Evolutionary conservation across 73 alveolate species (phyloP).

Genomic region (Tetrahymena borealis): DNA sequence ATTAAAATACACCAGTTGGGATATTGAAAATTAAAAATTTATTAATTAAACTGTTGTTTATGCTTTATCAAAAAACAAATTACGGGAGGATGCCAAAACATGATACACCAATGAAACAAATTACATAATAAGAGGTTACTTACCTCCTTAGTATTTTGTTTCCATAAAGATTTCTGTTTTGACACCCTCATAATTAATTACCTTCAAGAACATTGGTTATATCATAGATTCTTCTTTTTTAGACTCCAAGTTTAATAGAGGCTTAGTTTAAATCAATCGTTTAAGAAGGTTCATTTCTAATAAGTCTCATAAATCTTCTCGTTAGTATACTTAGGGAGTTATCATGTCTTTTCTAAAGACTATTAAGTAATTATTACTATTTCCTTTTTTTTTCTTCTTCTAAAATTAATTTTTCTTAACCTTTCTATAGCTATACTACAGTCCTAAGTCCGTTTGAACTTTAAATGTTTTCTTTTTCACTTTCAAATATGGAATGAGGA

Average conservation of each 20-base stretch:
- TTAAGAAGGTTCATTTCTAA: not conserved
- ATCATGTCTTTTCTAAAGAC: not conserved
- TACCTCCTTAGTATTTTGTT: too few species aligned
- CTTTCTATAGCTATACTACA: not conserved
- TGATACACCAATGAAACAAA: too few species aligned
- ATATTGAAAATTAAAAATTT: too few species aligned
- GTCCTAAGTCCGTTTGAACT: not conserved
- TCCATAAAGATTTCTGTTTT: too few species aligned
- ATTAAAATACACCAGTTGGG: too few species aligned
- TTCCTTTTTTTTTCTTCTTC: not conserved
- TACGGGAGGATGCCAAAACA: too few species aligned
- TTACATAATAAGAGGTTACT: too few species aligned
- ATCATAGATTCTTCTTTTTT: slow-evolving; percentile 15
- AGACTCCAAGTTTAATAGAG: not conserved
- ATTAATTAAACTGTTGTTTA: too few species aligned
- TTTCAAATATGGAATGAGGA: too few species aligned
- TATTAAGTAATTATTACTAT: too few species aligned
- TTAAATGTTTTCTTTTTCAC: too few species aligned
- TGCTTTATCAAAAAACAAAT: too few species aligned
- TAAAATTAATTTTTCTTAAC: not conserved
- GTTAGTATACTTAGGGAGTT: slow-evolving; percentile 13
- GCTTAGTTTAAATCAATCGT: not conserved
- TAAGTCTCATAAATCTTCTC: not conserved
- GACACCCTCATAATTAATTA: not conserved
- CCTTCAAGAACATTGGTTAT: slow-evolving; percentile 13